Conservation (phyloP, 2,329 filamentous ascomycete genomes). For the Fusarium solani-melongenae region DNA sequence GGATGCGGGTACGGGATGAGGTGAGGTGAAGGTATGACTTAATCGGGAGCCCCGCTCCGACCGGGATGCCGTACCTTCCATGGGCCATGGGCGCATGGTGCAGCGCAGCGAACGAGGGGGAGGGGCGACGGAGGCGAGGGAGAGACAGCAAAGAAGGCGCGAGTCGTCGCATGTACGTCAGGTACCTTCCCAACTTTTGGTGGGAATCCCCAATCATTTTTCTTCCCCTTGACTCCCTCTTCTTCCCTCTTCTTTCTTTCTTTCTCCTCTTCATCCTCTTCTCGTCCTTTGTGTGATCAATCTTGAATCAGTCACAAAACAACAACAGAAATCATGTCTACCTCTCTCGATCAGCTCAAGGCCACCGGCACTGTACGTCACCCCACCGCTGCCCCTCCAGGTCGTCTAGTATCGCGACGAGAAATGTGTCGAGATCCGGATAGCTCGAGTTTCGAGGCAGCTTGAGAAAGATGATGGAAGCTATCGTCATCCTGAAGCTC, state of each 20-base stretch:
- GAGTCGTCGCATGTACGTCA: slow-evolving; percentile 37
- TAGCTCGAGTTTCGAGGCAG: slow-evolving; percentile 9
- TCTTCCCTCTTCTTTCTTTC: slow-evolving; percentile 10
- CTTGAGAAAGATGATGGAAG: slow-evolving; percentile 3
- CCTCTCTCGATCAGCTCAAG: slow-evolving; percentile 96
- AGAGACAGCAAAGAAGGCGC: slow-evolving; percentile 30
- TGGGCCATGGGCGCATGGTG: slow-evolving; percentile 22
- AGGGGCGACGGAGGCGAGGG: slow-evolving; percentile 35
- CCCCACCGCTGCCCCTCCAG: slow-evolving; percentile 49
- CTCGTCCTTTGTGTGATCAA: slow-evolving; percentile 13
- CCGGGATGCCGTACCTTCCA: slow-evolving; percentile 22
- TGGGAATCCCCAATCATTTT: slow-evolving; percentile 35
- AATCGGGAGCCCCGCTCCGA: slow-evolving; percentile 32
- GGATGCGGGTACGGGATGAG: slow-evolving; percentile 22
- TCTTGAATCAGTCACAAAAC: slow-evolving; percentile 26
- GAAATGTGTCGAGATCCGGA: slow-evolving; percentile 3
- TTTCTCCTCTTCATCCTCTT: slow-evolving; percentile 16
- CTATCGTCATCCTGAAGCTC: neutral
- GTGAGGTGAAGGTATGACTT: slow-evolving; percentile 37
- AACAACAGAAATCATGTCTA: slow-evolving; percentile 71
- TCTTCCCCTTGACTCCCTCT: slow-evolving; percentile 21
- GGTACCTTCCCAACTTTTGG: slow-evolving; percentile 35
- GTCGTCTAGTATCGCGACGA: slow-evolving; percentile 23
- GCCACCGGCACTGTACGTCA: slow-evolving; percentile 90
- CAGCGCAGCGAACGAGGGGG: slow-evolving; percentile 29